Base-by-base conservation (phyloP, 441 rosid species). In the Populus hybrid region DNA sequence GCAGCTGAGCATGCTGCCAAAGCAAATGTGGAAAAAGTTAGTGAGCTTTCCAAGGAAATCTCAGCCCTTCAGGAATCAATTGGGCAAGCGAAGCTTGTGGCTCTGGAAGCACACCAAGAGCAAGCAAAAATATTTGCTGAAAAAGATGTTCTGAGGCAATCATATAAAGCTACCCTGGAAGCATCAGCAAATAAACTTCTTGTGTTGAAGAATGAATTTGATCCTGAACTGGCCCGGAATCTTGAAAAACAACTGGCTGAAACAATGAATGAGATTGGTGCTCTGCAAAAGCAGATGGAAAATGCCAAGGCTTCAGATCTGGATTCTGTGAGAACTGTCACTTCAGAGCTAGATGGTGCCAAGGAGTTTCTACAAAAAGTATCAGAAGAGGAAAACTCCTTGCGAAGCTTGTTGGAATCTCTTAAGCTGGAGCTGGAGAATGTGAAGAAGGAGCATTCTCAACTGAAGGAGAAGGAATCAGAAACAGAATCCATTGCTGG, bases 401-500 rank as follows among this genome's bases (percentile, higher is more conserved):
- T 94, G 86, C 83, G 84, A 72, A 84, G 77, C 75, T 81, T 86
- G 83, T 84, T 91, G 86, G 94, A 91, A 68, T 87, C 97, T 76
- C 92, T 92, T 35, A 90, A 88, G 85, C 69, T 77, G 80, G 92
- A 94, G 84, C 72, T 96, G 66, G 92, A 90, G 81, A 91, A 81
- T 79, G 91, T 92, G 84, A 91, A 91, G 88, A 85, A 76, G 74
- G 93, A 91, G 82, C 94, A 90, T 77, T 46, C 84, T n/a, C 94
- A 89, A 81, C 86, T 89, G 86, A 91, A 86, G 84, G 91, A 88
- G 64, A 89, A 91, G 86, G 98, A 94, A 80, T 88, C 89, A 28
- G 92, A 91, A 82, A 91, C 94, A 16, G 97, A 94, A 81, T 81
- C 94, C 8, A 61, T 88, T 76, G 94, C 94, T 67, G 97, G 94